These are phyloP conservation scores for Candida caryicola DNA, from an alignment of 805 yeast species.

Conservation along the genomic window DNA sequence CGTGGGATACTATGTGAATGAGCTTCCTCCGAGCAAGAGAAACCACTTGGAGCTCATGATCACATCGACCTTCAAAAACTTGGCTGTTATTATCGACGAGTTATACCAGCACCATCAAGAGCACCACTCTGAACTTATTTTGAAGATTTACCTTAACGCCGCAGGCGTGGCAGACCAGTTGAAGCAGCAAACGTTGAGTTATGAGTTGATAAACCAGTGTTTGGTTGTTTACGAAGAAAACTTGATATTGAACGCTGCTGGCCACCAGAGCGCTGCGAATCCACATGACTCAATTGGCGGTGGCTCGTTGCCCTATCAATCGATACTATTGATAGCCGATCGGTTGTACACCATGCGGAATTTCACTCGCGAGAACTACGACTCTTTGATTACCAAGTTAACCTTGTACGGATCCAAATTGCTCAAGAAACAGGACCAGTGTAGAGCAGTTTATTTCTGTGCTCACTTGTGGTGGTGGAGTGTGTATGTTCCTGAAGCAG, in stretches of 20 bases:
- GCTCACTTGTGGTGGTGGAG: conserved; percentile 95
- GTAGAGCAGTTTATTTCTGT: conserved; percentile 83
- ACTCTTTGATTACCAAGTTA: conserved; percentile 75
- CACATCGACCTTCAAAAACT: conserved; percentile 65
- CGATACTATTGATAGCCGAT: conserved; percentile 46
- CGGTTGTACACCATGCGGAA: conserved; percentile 43
- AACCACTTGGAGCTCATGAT: conserved; percentile 24
- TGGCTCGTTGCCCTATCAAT: conserved; percentile 48
- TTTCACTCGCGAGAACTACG: conserved; percentile 66
- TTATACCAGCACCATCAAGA: conserved; percentile 44
- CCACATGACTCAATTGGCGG: conserved; percentile 45
- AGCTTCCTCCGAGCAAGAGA: conserved; percentile 28
- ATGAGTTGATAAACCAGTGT: conserved; percentile 87
- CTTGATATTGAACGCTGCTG: conserved; percentile 25
- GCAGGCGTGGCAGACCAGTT: conserved; percentile 82
- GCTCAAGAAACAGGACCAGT: conserved; percentile 90
- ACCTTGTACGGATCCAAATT: conserved; percentile 86
- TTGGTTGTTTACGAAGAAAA: conserved; percentile 77
- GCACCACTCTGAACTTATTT: conserved; percentile 29
- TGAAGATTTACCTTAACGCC: conserved; percentile 58
- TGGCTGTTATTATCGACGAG: conserved; percentile 69
- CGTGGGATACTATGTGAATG: conserved; percentile 30
- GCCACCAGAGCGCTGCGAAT: conserved; percentile 12
- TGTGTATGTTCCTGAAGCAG: conserved; percentile 42
- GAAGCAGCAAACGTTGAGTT: conserved; percentile 65